These are phyloP conservation scores for Xylariaceae sp. DNA, from an alignment of 2,329 filamentous ascomycete species.

Conservation along the genomic window DNA sequence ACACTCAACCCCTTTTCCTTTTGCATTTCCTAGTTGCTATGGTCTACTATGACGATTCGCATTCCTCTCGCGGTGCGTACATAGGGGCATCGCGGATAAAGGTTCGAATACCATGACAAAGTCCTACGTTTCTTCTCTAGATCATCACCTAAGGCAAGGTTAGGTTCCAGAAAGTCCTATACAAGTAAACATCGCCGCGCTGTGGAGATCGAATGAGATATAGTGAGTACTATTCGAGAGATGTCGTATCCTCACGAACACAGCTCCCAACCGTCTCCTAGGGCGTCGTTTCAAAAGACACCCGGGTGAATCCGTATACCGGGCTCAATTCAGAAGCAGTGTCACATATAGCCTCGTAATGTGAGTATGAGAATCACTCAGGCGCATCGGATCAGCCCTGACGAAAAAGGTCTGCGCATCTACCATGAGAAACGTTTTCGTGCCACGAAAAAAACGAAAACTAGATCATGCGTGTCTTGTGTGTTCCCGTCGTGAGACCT, in stretches of 20 bases:
- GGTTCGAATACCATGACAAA: not conserved
- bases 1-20: conserved; percentile 53
- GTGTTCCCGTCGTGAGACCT: conserved; percentile 44
- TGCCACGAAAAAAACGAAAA: not conserved
- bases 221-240: too few species aligned
- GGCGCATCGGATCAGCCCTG: conserved; percentile 70
- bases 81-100: conserved; percentile 67
- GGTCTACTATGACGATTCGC: conserved; percentile 50
- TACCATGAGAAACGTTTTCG: not conserved
- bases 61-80: conserved; percentile 56
- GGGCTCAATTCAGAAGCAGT: conserved; percentile 47
- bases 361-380: conserved; percentile 49
- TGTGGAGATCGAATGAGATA: too few species aligned
- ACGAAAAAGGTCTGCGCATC: conserved; percentile 59
- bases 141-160: too few species aligned
- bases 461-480: not conserved
- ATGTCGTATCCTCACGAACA: too few species aligned
- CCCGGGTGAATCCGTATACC: too few species aligned
- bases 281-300: conserved; percentile 44
- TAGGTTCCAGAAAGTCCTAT: too few species aligned
- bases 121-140: too few species aligned
- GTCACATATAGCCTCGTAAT: conserved; percentile 59
- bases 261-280: conserved; percentile 65
- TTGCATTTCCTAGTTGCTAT: conserved; percentile 32
- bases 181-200: too few species aligned